Evolutionary conservation across 2,329 filamentous ascomycete species (phyloP).

Genomic region (Teratosphaeria zuluensis): DNA sequence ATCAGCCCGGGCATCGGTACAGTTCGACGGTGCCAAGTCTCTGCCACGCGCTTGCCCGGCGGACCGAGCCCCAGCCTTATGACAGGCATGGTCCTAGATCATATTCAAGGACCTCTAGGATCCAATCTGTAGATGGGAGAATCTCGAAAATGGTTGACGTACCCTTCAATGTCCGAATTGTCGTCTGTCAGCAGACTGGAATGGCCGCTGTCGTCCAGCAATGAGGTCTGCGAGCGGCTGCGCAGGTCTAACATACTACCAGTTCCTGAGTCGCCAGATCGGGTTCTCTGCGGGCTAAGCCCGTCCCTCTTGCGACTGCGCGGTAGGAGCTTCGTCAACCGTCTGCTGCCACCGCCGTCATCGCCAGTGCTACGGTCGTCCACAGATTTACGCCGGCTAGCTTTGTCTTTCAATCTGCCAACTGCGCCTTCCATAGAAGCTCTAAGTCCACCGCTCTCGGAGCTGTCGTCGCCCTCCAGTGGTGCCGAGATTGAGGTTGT

Average conservation of each 20-base stretch:
- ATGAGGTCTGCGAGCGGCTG: conserved; percentile 21
- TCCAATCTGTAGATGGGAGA: neutral
- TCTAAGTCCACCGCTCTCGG: conserved; percentile 17
- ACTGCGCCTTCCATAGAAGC: conserved; percentile 30
- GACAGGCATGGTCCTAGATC: neutral
- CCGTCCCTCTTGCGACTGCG: conserved; percentile 18
- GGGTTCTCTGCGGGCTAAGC: conserved; percentile 7
- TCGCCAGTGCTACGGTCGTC: conserved; percentile 32
- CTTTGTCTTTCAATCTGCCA: conserved; percentile 29
- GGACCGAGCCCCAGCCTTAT: neutral
- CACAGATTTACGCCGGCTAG: conserved; percentile 24
- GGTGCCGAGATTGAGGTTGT: conserved; percentile 19
- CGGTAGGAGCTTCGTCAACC: conserved; percentile 38
- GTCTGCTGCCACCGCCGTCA: conserved; percentile 31
- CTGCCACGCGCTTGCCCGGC: neutral
- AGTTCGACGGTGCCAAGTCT: neutral
- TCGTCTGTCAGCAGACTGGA: conserved; percentile 43
- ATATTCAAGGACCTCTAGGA: neutral
- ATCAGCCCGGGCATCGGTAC: neutral
- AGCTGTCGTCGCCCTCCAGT: conserved; percentile 15
- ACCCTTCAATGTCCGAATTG: conserved; percentile 37
- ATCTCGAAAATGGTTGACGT: conserved; percentile 10
- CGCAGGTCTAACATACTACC: conserved; percentile 6
- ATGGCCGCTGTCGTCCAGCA: conserved; percentile 34
- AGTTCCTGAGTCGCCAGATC: conserved; percentile 28